Evolutionary conservation across 2,329 filamentous ascomycete species (phyloP).

Genomic region (Calonectria pseudoreteaudii): DNA sequence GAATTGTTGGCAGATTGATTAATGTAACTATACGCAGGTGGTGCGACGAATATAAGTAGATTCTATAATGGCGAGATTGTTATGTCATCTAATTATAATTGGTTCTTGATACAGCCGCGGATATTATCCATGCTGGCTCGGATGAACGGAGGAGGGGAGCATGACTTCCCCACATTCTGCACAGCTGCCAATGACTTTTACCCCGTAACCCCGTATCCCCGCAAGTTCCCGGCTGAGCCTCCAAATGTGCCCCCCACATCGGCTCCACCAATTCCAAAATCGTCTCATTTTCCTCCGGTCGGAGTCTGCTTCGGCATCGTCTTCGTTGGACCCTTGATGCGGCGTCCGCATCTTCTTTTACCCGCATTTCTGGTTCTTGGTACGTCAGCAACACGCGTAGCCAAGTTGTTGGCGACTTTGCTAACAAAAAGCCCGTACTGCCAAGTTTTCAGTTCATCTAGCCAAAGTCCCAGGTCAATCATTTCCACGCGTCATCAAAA

Average conservation of each 20-base stretch:
- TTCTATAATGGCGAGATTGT: neutral
- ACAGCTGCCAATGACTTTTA: neutral
- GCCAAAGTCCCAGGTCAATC: neutral
- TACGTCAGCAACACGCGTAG: neutral
- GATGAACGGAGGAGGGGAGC: neutral
- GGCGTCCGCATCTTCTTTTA: neutral
- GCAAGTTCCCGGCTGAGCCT: neutral
- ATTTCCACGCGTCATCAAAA: too few relatives aligned
- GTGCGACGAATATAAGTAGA: neutral
- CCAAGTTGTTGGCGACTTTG: neutral
- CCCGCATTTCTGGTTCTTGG: neutral
- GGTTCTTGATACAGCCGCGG: neutral
- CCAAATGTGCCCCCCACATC: neutral
- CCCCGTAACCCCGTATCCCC: neutral
- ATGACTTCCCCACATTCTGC: conserved; percentile 5
- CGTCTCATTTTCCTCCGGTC: neutral
- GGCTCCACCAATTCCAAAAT: neutral
- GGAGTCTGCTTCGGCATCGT: neutral
- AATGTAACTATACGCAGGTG: neutral
- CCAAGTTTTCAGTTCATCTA: neutral
- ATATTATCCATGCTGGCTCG: conserved; percentile 3
- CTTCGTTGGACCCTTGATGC: neutral
- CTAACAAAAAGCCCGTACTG: neutral
- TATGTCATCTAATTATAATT: neutral
- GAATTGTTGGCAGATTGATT: neutral